Conservation (phyloP, 768 basidiomycete species). For the Boletus rubropictus region DNA sequence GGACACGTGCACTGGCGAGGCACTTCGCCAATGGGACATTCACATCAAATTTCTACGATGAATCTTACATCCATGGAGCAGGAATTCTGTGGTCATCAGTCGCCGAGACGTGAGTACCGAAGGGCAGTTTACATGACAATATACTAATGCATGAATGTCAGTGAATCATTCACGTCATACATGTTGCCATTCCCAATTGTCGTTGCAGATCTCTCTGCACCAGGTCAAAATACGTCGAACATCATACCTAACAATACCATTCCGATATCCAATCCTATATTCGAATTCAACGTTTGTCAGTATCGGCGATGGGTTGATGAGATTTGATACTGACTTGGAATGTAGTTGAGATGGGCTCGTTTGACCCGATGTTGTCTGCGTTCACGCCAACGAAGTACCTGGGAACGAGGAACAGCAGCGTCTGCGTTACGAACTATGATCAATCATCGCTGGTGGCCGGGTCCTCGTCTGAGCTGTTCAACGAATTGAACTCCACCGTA, state of each 20-base stretch:
- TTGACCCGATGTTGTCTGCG: constrained; percentile 40
- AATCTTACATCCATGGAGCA: constrained; percentile 30
- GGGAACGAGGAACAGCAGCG: constrained; percentile 33
- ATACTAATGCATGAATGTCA: constrained; percentile 9
- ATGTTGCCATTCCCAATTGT: constrained; percentile 39
- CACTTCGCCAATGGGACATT: constrained; percentile 39
- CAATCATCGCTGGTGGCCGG: constrained; percentile 35
- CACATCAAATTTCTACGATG: constrained; percentile 25
- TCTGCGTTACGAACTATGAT: constrained; percentile 34
- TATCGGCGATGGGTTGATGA: not conserved
- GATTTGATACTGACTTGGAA: not conserved
- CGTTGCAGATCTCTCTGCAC: constrained; percentile 23
- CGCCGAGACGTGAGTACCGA: constrained; percentile 27
- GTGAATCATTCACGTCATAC: constrained; percentile 30
- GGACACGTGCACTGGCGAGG: constrained; percentile 25
- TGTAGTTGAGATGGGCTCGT: constrained; percentile 39
- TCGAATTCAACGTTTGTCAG: constrained; percentile 35
- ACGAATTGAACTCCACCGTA: constrained; percentile 26
- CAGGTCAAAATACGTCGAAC: constrained; percentile 23
- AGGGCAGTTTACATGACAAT: not conserved
- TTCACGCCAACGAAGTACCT: constrained; percentile 42
- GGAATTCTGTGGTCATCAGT: constrained; percentile 34
- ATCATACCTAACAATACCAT: constrained; percentile 17
- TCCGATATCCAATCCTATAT: constrained; percentile 30
- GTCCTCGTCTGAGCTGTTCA: constrained; percentile 36